These are phyloP conservation scores for Erysimum cheiri DNA, from an alignment of 441 rosid species.

Conservation along the genomic window DNA sequence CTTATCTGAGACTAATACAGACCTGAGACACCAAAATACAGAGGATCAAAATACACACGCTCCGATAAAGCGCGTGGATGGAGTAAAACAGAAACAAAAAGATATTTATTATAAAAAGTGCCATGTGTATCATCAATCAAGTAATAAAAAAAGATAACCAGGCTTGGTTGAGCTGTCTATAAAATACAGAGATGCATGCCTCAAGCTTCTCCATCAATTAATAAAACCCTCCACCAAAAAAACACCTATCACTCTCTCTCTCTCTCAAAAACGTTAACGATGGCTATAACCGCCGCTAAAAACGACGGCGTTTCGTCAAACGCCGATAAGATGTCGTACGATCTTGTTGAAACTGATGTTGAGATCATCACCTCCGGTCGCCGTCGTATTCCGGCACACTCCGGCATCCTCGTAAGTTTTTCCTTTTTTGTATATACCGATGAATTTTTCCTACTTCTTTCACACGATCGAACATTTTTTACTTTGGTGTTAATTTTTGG, in stretches of 20 bases:
- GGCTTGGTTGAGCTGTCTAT: constrained; percentile 42
- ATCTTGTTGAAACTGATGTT: constrained; percentile 61
- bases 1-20: neutral
- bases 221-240: neutral
- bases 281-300: constrained; percentile 23
- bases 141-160: constrained; percentile 15
- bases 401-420: constrained; percentile 60
- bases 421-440: neutral
- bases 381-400: constrained; percentile 71
- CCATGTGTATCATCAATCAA: constrained; percentile 34
- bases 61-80: neutral
- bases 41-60: constrained; percentile 1
- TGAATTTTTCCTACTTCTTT: neutral
- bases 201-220: constrained; percentile 29
- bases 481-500: neutral
- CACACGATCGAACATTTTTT: neutral
- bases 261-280: constrained; percentile 16
- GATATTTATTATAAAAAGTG: constrained; percentile 18
- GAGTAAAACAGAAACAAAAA: neutral
- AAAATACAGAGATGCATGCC: constrained; percentile 35
- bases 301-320: neutral
- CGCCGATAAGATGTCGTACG: constrained; percentile 29
- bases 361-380: constrained; percentile 73
- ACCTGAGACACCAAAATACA: constrained; percentile 16
- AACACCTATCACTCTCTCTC: neutral